Percentiles rank a stretch among this genome's conserved stretches.
Evolutionary conservation across 2,329 filamentous ascomycete species (phyloP).

Genomic region (Sclerotinia borealis): DNA sequence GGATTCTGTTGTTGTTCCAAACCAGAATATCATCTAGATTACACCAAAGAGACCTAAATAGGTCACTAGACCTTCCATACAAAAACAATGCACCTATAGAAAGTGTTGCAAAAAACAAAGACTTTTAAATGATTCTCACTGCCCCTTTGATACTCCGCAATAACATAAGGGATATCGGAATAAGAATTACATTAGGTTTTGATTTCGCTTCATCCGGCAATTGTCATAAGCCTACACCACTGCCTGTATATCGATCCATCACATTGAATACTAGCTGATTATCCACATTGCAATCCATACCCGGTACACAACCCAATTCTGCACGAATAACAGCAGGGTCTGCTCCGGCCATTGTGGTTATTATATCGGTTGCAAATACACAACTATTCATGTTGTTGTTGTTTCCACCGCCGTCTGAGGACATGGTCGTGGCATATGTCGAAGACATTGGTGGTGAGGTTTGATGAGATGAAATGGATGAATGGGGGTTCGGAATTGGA

Average conservation of each 20-base stretch:
- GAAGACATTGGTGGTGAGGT: constrained; percentile 12
- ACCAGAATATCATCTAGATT: not conserved
- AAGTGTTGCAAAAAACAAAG: not conserved
- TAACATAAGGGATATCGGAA: not conserved
- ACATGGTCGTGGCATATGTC: not conserved
- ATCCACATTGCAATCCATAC: constrained; percentile 38
- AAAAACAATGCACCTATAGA: not conserved
- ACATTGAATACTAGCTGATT: constrained; percentile 39
- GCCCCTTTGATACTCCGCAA: not conserved
- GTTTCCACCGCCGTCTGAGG: not conserved
- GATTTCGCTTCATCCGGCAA: not conserved
- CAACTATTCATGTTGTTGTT: constrained; percentile 28
- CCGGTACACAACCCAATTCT: constrained; percentile 37
- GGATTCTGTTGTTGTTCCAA: not conserved
- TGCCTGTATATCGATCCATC: constrained; percentile 39
- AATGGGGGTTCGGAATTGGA: not conserved
- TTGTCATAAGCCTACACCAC: constrained; percentile 20
- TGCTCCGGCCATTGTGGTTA: constrained; percentile 38
- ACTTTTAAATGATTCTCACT: not conserved
- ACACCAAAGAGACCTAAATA: not conserved
- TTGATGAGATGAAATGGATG: constrained; percentile 12
- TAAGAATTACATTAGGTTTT: not conserved
- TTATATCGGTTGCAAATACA: constrained; percentile 39
- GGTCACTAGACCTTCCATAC: not conserved
- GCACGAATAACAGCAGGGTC: constrained; percentile 34